phyloP scores from a whole-genome alignment of 163 green algal genomes.

The Scenedesmus sp. region DNA sequence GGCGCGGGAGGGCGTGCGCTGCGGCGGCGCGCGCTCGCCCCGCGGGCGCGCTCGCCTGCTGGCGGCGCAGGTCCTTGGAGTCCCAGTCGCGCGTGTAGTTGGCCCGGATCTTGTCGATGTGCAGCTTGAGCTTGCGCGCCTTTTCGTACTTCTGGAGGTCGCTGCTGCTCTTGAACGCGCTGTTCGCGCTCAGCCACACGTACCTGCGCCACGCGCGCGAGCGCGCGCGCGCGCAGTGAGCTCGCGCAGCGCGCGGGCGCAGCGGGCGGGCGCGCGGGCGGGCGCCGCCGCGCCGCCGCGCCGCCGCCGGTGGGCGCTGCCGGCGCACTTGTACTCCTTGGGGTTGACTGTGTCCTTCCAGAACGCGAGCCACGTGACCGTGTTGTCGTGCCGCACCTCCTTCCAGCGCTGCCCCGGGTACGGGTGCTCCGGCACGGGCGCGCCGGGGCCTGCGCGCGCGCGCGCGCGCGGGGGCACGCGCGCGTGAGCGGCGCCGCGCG shows the following conservation, averaged over 20 bases:
- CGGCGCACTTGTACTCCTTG: conserved; percentile 91
- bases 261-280: too few relatives aligned
- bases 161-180: conserved; percentile 90
- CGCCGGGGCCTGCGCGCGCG: conserved; percentile 60
- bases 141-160: conserved; percentile 99
- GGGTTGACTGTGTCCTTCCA: conserved; percentile 96
- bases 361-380: conserved; percentile 97
- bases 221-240: too few relatives aligned
- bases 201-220: too few relatives aligned
- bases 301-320: too few relatives aligned
- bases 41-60: conserved; percentile 78
- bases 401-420: conserved; percentile 88
- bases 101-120: conserved; percentile 84
- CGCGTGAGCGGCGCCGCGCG: too few relatives aligned
- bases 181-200: conserved; percentile 95
- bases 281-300: too few relatives aligned
- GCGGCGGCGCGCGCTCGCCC: too few relatives aligned
- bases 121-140: conserved; percentile 79
- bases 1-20: too few relatives aligned
- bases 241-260: too few relatives aligned
- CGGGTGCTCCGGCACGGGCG: conserved; percentile 86
- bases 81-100: conserved; percentile 81
- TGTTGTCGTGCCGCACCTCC: conserved; percentile 91
- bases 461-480: too few relatives aligned
- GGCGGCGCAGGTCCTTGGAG: conserved; percentile 62